Percentiles rank a stretch among this genome's conserved stretches.
Evolutionary conservation across 345 rosid genomes (phyloP).

Genomic region (Aquilaria malaccensis): DNA sequence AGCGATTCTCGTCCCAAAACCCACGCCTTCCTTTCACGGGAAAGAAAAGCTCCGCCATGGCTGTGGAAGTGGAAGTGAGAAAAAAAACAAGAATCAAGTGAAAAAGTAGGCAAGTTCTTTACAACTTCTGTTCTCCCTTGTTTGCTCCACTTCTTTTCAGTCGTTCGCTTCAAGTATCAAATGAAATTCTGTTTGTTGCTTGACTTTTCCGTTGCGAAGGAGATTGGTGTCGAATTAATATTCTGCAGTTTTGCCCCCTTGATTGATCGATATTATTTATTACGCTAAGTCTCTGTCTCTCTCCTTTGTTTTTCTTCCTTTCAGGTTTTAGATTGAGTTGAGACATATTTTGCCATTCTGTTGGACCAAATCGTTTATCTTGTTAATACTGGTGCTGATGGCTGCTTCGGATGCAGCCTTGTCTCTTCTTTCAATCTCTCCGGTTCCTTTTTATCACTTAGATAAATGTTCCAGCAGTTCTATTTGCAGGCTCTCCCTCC

Average conservation of each 20-base stretch:
- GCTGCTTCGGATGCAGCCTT: constrained; percentile 36
- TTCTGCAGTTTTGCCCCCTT: not conserved
- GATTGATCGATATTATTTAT: not conserved
- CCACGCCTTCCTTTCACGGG: not conserved
- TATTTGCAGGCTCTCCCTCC: constrained; percentile 18
- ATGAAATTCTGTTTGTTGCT: not conserved
- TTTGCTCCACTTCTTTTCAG: not conserved
- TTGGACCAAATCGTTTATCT: constrained; percentile 5
- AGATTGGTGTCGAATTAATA: not conserved
- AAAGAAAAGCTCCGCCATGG: not conserved
- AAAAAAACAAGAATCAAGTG: too few relatives aligned
- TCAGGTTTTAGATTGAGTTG: not conserved
- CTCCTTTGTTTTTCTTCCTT: not conserved
- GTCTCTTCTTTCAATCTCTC: constrained; percentile 21
- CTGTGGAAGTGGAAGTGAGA: not conserved
- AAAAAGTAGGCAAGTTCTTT: too few relatives aligned
- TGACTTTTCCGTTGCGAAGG: not conserved
- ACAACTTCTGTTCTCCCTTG: too few relatives aligned
- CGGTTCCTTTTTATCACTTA: constrained; percentile 15
- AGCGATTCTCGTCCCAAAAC: not conserved
- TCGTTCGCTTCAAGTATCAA: not conserved
- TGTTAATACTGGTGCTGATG: constrained; percentile 19
- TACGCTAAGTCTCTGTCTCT: too few relatives aligned
- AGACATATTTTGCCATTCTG: not conserved
- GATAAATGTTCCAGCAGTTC: constrained; percentile 18